Conservation (phyloP, 1,139 yeast genomes). For the Schizosaccharomyces versatilis region DNA sequence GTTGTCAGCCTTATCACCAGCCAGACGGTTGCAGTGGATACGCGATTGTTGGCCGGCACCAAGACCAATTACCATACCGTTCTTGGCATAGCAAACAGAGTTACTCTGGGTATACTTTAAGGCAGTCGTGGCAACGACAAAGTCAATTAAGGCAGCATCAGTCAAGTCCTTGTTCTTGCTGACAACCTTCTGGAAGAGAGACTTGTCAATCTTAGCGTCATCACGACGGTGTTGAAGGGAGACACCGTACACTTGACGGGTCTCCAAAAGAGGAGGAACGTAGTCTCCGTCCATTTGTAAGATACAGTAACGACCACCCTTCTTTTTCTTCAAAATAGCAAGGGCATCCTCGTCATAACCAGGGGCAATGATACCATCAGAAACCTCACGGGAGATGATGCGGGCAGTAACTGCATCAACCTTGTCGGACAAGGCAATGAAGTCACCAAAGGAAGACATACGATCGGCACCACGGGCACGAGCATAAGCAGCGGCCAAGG, state of each 20-base stretch:
- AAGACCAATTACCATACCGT: slow-evolving; percentile 95
- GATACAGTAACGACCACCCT: slow-evolving; percentile 91
- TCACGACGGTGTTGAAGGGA: slow-evolving; percentile 90
- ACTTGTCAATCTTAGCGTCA: slow-evolving; percentile 79
- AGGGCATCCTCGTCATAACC: slow-evolving; percentile 85
- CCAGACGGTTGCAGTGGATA: slow-evolving; percentile 94
- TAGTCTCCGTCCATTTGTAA: slow-evolving; percentile 81
- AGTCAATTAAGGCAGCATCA: slow-evolving; percentile 78
- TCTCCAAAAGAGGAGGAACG: slow-evolving; percentile 59
- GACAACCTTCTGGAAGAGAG: slow-evolving; percentile 76
- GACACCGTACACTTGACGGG: slow-evolving; percentile 90
- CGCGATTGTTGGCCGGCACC: slow-evolving; percentile 99
- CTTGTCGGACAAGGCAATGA: slow-evolving; percentile 86
- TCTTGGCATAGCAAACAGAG: slow-evolving; percentile 93
- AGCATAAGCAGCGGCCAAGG: slow-evolving; percentile 92
- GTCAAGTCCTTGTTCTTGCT: slow-evolving; percentile 68
- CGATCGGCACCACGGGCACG: slow-evolving; percentile 99
- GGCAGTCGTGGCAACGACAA: slow-evolving; percentile 91
- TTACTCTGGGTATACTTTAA: slow-evolving; percentile 93
- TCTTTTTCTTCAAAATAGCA: slow-evolving; percentile 69
- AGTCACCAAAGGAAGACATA: slow-evolving; percentile 97
- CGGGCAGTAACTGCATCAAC: slow-evolving; percentile 93
- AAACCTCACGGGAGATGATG: slow-evolving; percentile 88
- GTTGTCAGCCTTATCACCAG: slow-evolving; percentile 97
- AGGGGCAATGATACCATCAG: slow-evolving; percentile 97